Percentiles rank a stretch among this genome's conserved stretches.
Evolutionary conservation across 352 stramenopile genomes (phyloP).

Genomic region (Phytophthora quininea): DNA sequence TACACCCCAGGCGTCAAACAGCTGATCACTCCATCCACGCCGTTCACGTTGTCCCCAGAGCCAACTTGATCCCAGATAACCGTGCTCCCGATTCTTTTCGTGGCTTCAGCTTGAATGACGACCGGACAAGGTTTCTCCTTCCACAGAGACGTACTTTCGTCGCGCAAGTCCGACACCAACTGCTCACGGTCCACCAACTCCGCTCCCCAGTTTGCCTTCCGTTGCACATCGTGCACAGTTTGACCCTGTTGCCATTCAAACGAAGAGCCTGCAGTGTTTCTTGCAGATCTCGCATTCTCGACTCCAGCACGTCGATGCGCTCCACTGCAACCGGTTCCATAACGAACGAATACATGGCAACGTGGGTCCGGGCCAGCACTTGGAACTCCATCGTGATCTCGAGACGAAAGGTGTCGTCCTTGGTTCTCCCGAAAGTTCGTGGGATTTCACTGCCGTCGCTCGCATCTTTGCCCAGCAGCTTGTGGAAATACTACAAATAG

Average conservation of each 20-base stretch:
- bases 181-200: no score
- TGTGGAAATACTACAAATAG: neutral
- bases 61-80: neutral
- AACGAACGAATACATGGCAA: neutral
- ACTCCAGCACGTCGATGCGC: neutral
- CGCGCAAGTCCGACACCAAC: no score
- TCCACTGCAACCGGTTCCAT: neutral
- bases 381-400: neutral
- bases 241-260: no score
- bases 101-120: no score
- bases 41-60: neutral
- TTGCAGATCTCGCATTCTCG: neutral
- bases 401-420: neutral
- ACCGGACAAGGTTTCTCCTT: no score
- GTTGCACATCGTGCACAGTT: no score
- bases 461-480: neutral
- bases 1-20: neutral
- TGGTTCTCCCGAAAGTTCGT: neutral
- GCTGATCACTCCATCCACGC: neutral
- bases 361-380: neutral
- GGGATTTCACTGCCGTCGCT: neutral
- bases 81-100: neutral
- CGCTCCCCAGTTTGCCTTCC: neutral
- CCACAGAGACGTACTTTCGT: no score
- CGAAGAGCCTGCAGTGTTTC: neutral